Base-by-base conservation (phyloP, 2,329 filamentous ascomycete genomes). In the Colletotrichum sp. region DNA sequence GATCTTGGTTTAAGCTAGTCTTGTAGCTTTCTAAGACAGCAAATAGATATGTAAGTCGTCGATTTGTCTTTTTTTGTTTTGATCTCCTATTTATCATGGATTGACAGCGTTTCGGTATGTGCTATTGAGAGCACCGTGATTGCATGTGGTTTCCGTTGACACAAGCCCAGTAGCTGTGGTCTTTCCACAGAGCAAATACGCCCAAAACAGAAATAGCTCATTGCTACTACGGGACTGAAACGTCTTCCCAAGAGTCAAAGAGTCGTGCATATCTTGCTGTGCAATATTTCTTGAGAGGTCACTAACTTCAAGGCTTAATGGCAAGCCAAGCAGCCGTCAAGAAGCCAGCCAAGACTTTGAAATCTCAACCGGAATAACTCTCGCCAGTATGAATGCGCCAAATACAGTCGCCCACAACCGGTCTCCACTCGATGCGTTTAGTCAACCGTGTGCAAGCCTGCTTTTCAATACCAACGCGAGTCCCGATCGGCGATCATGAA, bases 271-370 rank as follows among this genome's bases (percentile, higher is more conserved):
- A 13, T 52, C 6, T 7, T 21, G n/a, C 6, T 21, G 3, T 49
- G 10, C 10, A 21, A 21, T 21, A 21, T 21, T 4, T 7, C 10
- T 21, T 13, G n/a, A 21, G 12, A 52, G 5, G 6, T 7, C 44
- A 21, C 44, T 21, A 7, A 12, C n/a, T 21, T 12, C 44, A 6
- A 52, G 44, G n/a, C 44, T 13, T 21, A 13, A 6, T 52, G n/a
- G n/a, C 44, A 0, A 52, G 44, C 10, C 10, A 52, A 52, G 44
- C 12, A 0, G n/a, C 2, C n/a, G 10, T 0, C n/a, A 52, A 52
- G n/a, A 21, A 21, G 44, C n/a, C 10, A 49, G 44, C 44, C 6
- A 52, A 52, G 44, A 13, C 9, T 21, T 10, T 5, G n/a, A n/a
- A 21, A 2, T 13, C n/a, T 21, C 10, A 13, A 4, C 44, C 44